Percentiles rank a stretch among this genome's conserved stretches.
Conservation (phyloP, 129 eudicot genomes). For the Scalesia atractyloides region DNA sequence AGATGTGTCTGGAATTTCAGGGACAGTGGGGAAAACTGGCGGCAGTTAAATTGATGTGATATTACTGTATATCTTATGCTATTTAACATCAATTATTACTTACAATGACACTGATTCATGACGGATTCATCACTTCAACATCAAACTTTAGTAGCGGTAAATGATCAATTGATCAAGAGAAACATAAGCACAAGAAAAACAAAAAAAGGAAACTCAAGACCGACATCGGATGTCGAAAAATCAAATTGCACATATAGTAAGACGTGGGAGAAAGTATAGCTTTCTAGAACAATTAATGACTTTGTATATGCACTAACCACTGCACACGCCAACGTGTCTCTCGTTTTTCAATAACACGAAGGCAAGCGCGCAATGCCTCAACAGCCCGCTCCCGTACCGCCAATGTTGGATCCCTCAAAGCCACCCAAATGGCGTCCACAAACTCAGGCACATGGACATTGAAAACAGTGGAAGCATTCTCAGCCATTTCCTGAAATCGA, state of each 20-base stretch:
- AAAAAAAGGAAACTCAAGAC: not conserved
- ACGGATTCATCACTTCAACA: conserved; percentile 5
- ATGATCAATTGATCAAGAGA: conserved; percentile 7
- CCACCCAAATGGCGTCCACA: conserved; percentile 98
- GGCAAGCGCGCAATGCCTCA: conserved; percentile 98
- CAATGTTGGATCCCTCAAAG: conserved; percentile 85
- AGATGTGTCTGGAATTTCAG: not conserved
- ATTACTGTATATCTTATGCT: not conserved
- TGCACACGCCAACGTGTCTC: conserved; percentile 99
- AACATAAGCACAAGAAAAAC: not conserved
- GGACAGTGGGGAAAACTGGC: not conserved
- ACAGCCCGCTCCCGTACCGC: conserved; percentile 91
- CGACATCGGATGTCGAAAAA: conserved; percentile 9
- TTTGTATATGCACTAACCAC: conserved; percentile 58
- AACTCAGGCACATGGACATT: conserved; percentile 88
- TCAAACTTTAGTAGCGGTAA: not conserved
- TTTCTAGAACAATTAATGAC: not conserved
- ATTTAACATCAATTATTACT: not conserved
- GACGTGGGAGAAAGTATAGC: not conserved
- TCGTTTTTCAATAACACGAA: conserved; percentile 94
- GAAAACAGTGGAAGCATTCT: conserved; percentile 94
- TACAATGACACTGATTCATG: not conserved
- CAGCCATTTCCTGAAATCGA: conserved; percentile 92
- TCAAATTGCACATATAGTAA: conserved; percentile 21
- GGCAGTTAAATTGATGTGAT: not conserved